Base-by-base conservation (phyloP, 2,329 filamentous ascomycete genomes). In the Didymella pomorum region DNA sequence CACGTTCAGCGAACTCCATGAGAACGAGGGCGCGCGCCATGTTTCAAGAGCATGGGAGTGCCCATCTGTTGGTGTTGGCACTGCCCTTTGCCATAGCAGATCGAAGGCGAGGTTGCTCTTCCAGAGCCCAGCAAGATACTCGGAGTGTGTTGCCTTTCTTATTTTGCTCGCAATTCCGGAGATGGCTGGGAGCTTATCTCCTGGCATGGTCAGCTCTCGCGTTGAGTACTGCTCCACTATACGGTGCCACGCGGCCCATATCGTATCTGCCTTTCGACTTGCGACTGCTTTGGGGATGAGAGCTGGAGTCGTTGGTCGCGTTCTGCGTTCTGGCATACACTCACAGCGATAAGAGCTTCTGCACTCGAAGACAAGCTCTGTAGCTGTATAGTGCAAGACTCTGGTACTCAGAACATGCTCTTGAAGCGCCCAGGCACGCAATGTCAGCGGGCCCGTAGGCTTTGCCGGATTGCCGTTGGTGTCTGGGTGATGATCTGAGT, bases 91-190 rank as follows among this genome's bases (percentile, higher is more conserved):
- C 74, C 72, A 76, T n/a, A 76, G 56, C 11, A 76, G 46, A 52
- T 73, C 73, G 9, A 62, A 66, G 3, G 68, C 66, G 14, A 76
- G 44, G n/a, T 74, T 72, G 12, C 59, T 56, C 45, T 70, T 70
- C 72, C 73, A 76, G 0, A 76, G 39, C n/a, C 74, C 73, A 14
- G 70, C 70, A n/a, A 75, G n/a, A 23, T 75, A 76, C 2, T 63
- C 59, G 1, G 71, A 74, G 12, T 64, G 55, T 9, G 72, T 73
- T 12, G 68, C 69, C 39, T 67, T 64, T 28, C 65, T 60, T 31
- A 76, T 71, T 41, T 71, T 72, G 23, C 55, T 62, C n/a, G 74
- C 73, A 20, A 76, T 73, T 3, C 74, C 73, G 10, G 73, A 75
- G 21, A 76, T 68, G 1, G 73, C 73, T 16, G 71, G 71, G 8